These are phyloP conservation scores for Candida sojae DNA, from an alignment of 1,139 yeast species.

Conservation along the genomic window DNA sequence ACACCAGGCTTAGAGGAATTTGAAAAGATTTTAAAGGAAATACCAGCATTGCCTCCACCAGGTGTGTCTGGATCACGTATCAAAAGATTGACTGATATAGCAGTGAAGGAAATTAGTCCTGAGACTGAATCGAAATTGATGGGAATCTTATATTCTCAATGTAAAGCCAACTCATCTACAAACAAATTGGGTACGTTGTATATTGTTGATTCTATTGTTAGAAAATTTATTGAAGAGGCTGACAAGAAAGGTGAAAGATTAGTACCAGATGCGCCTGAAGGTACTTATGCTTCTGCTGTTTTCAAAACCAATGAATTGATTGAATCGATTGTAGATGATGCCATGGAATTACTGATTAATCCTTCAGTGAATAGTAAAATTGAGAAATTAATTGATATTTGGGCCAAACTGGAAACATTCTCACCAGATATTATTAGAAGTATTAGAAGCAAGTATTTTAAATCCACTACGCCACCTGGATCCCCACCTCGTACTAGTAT, in stretches of 20 bases:
- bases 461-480: conserved; percentile 56
- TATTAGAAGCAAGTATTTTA: conserved; percentile 62
- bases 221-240: conserved; percentile 82
- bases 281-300: conserved; percentile 76
- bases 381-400: conserved; percentile 82
- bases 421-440: conserved; percentile 52
- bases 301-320: conserved; percentile 59
- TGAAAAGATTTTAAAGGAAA: conserved; percentile 69
- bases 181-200: conserved; percentile 91
- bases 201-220: conserved; percentile 88
- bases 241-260: conserved; percentile 50
- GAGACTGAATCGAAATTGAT: conserved; percentile 56
- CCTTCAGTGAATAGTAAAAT: conserved; percentile 68
- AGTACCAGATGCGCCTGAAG: conserved; percentile 56
- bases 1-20: conserved; percentile 51
- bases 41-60: conserved; percentile 77
- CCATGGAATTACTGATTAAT: conserved; percentile 53
- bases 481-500: conserved; percentile 46
- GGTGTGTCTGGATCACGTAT: conserved; percentile 97
- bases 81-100: conserved; percentile 77
- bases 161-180: conserved; percentile 73
- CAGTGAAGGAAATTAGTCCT: conserved; percentile 60
- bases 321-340: conserved; percentile 59
- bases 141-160: conserved; percentile 61
- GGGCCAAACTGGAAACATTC: conserved; percentile 89